Conservation (phyloP, 306 rosid genomes). For the Quercus engelmannii region DNA sequence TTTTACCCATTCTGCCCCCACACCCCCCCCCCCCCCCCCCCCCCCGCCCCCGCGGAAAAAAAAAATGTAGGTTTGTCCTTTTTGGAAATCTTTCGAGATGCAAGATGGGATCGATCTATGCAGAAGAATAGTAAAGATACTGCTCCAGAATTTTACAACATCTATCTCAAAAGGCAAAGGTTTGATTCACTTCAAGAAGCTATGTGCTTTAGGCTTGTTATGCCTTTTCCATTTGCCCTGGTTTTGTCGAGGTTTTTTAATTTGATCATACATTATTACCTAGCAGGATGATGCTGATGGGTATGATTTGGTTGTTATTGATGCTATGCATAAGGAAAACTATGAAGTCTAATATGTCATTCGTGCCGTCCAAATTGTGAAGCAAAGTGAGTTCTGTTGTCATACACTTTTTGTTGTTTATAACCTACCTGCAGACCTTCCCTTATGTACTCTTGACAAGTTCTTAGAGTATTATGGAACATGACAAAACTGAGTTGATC, state of each 20-base stretch:
- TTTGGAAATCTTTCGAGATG: conserved; percentile 98
- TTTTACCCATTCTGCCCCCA: background rate
- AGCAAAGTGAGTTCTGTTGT: conserved; percentile 72
- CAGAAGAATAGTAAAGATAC: conserved; percentile 89
- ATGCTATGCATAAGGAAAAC: conserved; percentile 99
- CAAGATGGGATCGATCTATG: conserved; percentile 95
- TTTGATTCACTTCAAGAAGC: conserved; percentile 29
- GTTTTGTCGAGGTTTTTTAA: background rate
- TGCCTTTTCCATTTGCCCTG: conserved; percentile 5
- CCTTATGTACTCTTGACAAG: background rate
- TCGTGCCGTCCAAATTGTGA: conserved; percentile 98
- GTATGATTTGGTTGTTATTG: conserved; percentile 92
- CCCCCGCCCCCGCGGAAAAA: background rate
- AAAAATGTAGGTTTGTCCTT: conserved; percentile 74
- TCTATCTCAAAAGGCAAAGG: conserved; percentile 96
- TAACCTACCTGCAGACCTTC: background rate
- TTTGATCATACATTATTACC: conserved; percentile 5
- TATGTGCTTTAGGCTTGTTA: conserved; percentile 6
- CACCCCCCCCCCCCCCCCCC: background rate
- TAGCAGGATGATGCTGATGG: conserved; percentile 96
- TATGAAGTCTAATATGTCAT: conserved; percentile 96
- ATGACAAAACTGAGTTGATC: background rate
- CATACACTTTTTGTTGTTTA: conserved; percentile 3
- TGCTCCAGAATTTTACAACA: conserved; percentile 94
- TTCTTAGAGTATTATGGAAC: conserved; percentile 25